phyloP scores from a whole-genome alignment of 2,329 filamentous ascomycete species.

The Aspergillus spinulosporus region DNA sequence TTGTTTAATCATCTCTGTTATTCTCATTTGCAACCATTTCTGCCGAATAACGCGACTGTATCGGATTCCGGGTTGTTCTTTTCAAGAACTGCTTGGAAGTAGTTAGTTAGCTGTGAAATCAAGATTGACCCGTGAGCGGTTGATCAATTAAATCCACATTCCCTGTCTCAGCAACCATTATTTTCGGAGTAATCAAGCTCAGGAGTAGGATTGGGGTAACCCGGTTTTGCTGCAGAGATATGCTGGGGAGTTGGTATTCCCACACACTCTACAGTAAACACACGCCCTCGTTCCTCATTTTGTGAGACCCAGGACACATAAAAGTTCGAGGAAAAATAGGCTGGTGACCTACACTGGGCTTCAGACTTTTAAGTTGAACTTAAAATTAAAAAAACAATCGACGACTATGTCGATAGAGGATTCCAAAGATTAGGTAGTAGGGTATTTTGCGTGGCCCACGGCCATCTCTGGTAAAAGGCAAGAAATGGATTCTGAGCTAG shows the following conservation, averaged over 20 bases:
- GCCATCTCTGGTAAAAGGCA: conserved; percentile 81
- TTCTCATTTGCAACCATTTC: conserved; percentile 16
- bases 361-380: too few species aligned
- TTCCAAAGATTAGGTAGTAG: conserved; percentile 63
- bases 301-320: too few species aligned
- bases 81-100: conserved; percentile 12
- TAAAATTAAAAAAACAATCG: conserved; percentile 38
- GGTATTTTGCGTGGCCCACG: conserved; percentile 64
- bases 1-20: conserved; percentile 14
- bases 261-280: too few species aligned
- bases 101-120: conserved; percentile 12
- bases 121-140: conserved; percentile 13
- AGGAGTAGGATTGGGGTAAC: too few species aligned
- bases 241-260: too few species aligned
- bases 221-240: too few species aligned
- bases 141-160: conserved; percentile 21
- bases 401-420: conserved; percentile 46
- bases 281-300: too few species aligned
- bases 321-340: too few species aligned
- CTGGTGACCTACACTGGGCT: too few species aligned
- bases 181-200: too few species aligned
- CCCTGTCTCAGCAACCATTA: background rate
- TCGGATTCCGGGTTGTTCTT: conserved; percentile 3
- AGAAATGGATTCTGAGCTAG: conserved; percentile 72
- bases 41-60: conserved; percentile 11